phyloP scores from a whole-genome alignment of 2,329 filamentous ascomycete genomes.

The Alternaria incomplexa region DNA sequence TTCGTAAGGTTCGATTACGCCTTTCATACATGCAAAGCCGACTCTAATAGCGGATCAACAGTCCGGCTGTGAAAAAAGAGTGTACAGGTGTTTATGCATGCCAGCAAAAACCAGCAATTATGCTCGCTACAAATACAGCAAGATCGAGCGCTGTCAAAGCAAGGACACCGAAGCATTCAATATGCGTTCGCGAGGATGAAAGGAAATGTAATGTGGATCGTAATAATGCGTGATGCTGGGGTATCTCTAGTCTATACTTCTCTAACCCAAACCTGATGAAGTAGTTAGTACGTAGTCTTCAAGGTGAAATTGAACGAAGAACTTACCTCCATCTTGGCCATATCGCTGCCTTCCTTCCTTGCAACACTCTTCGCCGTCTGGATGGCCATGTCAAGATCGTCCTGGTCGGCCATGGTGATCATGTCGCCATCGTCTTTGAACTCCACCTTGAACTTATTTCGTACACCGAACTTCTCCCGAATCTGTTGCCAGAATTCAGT shows the following conservation, averaged over 20 bases:
- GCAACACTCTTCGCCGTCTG: constrained; percentile 71
- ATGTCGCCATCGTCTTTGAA: constrained; percentile 90
- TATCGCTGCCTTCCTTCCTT: constrained; percentile 75
- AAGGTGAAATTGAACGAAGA: constrained; percentile 4
- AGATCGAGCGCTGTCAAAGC: constrained; percentile 10
- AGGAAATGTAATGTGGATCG: constrained; percentile 21
- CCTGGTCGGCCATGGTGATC: constrained; percentile 96
- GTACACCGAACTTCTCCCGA: constrained; percentile 83
- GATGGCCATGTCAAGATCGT: constrained; percentile 90
- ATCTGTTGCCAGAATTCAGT: constrained; percentile 79
- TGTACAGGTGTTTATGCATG: constrained; percentile 13
- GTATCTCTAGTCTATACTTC: constrained; percentile 52
- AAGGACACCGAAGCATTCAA: constrained; percentile 18
- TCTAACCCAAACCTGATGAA: constrained; percentile 56
- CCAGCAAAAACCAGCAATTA: constrained; percentile 15
- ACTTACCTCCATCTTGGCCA: constrained; percentile 94
- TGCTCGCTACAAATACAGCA: constrained; percentile 45
- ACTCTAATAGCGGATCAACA: constrained; percentile 41
- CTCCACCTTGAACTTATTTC: constrained; percentile 84
- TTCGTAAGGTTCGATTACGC: constrained; percentile 4
- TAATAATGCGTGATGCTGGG: constrained; percentile 39
- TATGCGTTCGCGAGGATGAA: constrained; percentile 11
- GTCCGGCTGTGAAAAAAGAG: constrained; percentile 45
- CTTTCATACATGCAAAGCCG: constrained; percentile 16
- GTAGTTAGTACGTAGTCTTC: constrained; percentile 36